Evolutionary conservation across 345 rosid species (phyloP), one percentile per base, ranked within the genome.

Genomic region (Melaleuca alternifolia): DNA sequence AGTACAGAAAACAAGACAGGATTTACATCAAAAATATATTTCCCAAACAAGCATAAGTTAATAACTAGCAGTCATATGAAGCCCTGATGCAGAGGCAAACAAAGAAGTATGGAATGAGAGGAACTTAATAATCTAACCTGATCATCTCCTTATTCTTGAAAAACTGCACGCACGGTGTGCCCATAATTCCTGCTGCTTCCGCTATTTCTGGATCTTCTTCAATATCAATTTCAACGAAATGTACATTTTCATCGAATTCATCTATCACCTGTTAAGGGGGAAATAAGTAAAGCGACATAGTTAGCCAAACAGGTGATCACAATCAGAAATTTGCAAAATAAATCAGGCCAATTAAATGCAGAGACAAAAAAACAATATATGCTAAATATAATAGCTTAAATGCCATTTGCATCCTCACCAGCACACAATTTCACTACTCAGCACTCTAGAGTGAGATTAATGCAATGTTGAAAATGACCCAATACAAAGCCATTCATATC

Each of bases 131-230:
- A 18, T 37, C 93, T n/a, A n/a, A 97, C 98, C 93, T 93, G 89
- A 96, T 89, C 97, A 96, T 94, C 88, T 97, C 98, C 92, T 95
- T 97, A 88, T 94, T 93, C 92, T 97, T 96, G 92, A 94, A 97
- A 89, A 96, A 97, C 90, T 97, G 99, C 87, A 97, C 99, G 21
- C 98, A 96, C 12, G 99, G 99, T 26, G 99, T 96, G 54, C 99
- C 99, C 99, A 97, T 97, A 71, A 97, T 97, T 88, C 93, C 98
- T 56, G 99, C 99, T 50, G 98, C 98, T 91, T 97, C 98, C 83
- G 99, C 98, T 87, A 97, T 91, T 89, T 96, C 99, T 77, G 79
- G 99, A 89, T 97, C 99, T 93, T 96, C 99, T 91, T 96, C 99
- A 0, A 96, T 97, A 87, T 97, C 99, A 59, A 96, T 97, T 89